A percentile compares a stretch with the other conserved stretches of the same genome.
These are phyloP conservation scores for Mycena belliarum DNA, from an alignment of 768 basidiomycete genomes.

Conservation along the genomic window DNA sequence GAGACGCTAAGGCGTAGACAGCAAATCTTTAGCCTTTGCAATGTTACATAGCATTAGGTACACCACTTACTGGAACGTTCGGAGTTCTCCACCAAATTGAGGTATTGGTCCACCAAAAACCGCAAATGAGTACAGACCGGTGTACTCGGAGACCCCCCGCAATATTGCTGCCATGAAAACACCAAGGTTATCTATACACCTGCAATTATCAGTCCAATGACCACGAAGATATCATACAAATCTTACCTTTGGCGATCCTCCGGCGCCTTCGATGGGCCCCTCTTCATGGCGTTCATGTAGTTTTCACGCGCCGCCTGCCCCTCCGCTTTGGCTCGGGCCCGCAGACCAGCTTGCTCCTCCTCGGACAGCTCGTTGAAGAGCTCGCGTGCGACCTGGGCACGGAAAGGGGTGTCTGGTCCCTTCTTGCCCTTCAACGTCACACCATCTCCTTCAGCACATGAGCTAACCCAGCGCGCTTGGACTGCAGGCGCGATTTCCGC, in stretches of 20 bases:
- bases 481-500: not conserved
- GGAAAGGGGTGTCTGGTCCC: not conserved
- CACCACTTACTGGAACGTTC: not conserved
- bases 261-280: not conserved
- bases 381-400: not conserved
- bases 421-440: not conserved
- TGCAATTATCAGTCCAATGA: not conserved
- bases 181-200: not conserved
- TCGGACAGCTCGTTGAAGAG: not conserved
- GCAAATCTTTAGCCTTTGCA: not conserved
- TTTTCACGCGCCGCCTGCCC: too few species aligned
- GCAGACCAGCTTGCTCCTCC: not conserved
- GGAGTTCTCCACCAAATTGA: not conserved
- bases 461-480: not conserved
- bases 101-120: slow-evolving; percentile 9
- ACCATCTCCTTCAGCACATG: too few species aligned
- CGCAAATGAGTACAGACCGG: not conserved
- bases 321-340: not conserved
- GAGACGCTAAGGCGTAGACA: not conserved
- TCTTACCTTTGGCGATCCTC: not conserved
- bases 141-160: not conserved
- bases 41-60: not conserved
- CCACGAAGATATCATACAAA: not conserved
- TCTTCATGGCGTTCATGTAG: not conserved
- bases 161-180: not conserved